Evolutionary conservation across 2,329 filamentous ascomycete genomes (phyloP).

Genomic region (Xylogone sp.): DNA sequence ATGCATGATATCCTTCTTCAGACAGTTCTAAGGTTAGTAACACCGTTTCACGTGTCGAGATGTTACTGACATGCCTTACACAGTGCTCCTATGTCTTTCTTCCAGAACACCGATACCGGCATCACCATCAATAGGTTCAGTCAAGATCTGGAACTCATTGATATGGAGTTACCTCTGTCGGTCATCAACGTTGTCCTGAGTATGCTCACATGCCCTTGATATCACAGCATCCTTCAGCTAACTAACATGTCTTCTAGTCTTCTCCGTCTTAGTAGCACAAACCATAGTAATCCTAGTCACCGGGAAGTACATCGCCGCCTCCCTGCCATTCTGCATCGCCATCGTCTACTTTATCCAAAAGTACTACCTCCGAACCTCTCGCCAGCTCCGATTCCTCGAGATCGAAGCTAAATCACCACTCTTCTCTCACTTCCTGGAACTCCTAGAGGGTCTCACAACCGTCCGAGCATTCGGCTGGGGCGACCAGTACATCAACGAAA

Average conservation of each 20-base stretch:
- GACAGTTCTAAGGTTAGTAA: too few relatives aligned
- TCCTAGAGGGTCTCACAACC: slow-evolving; percentile 49
- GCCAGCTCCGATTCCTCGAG: slow-evolving; percentile 56
- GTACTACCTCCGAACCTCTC: slow-evolving; percentile 56
- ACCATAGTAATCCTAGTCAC: too few relatives aligned
- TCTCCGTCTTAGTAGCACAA: too few relatives aligned
- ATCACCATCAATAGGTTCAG: background rate
- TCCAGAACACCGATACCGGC: too few relatives aligned
- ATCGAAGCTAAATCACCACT: slow-evolving; percentile 59
- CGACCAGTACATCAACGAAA: slow-evolving; percentile 38
- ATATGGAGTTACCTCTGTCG: background rate
- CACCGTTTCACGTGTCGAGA: too few relatives aligned
- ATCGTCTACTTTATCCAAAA: slow-evolving; percentile 47
- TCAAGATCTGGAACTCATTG: background rate
- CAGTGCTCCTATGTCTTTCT: too few relatives aligned
- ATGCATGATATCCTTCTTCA: too few relatives aligned
- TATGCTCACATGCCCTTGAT: background rate
- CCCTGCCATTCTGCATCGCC: slow-evolving; percentile 45
- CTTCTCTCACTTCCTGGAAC: slow-evolving; percentile 54
- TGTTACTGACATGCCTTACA: too few relatives aligned
- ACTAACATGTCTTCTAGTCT: background rate
- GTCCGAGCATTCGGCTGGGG: slow-evolving; percentile 55
- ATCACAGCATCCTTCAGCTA: background rate
- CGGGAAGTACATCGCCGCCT: background rate
- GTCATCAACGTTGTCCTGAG: background rate